Evolutionary conservation across 2,329 filamentous ascomycete species (phyloP), one percentile per base, ranked within the genome.

Genomic region (Penicillium palitans): DNA sequence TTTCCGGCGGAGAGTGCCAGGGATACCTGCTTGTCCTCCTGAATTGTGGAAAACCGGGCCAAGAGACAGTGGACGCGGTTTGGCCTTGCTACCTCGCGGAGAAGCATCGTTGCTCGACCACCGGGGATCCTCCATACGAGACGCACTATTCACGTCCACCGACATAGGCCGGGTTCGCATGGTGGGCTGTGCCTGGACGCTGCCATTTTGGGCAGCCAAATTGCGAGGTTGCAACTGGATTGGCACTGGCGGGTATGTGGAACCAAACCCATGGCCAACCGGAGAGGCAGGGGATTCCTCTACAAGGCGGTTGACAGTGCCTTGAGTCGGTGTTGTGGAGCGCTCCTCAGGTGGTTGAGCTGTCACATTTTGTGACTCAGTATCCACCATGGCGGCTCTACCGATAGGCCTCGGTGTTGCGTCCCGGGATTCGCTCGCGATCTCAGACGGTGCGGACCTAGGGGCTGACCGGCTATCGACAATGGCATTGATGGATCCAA

Each of bases 401-500:
- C 35, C 51, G 7, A 49, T 8, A n/a, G 65, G 59, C 15, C 50
- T 61, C 6, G 66, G 63, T 24, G 63, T 66, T 21, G 57, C 55
- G 17, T 66, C 63, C 19, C 61, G 61, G 25, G 60, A 62, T 41
- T 67, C 57, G 17, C 54, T 58, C 6, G 45, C 47, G 13, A 47
- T 45, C 13, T 47, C 6, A 9, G 59, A 51, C 3, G 39, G 60
- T 13, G 59, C 27, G 5, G 64, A 66, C 40, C 60, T 58, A 21
- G 65, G 61, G 29, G 59, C 60, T 35, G 66, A 51, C 2, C 71
- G 72, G 50, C 72, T 75, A 54, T 75, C 74, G 9, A 79, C 72
- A 60, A 81, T 80, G 13, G 79, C 79, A 66, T 81, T 78, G 58
- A 81, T 81, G 9, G 79, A 81, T 10, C 79, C 79, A 66, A 80